A percentile compares a stretch with the other conserved stretches of the same genome.
Evolutionary conservation across 2,329 filamentous ascomycete species (phyloP).

Genomic region (Colletotrichum agaves): DNA sequence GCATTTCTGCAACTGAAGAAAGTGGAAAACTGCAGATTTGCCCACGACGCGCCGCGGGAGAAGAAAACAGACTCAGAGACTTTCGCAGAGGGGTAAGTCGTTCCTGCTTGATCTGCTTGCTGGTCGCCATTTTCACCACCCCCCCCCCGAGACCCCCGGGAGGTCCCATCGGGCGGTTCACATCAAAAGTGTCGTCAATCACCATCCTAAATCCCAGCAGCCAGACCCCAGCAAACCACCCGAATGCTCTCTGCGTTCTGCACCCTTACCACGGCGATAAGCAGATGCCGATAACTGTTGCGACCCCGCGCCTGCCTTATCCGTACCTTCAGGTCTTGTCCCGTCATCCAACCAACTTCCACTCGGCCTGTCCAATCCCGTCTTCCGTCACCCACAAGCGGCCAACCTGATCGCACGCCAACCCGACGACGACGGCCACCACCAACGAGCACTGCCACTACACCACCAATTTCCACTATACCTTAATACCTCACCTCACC

Average conservation of each 20-base stretch:
- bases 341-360: slow-evolving; percentile 4
- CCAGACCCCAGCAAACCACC: background rate
- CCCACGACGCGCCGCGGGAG: too few relatives aligned
- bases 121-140: slow-evolving; percentile 5
- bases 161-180: background rate
- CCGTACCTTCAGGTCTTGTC: background rate
- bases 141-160: too few relatives aligned
- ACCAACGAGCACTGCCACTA: slow-evolving; percentile 28
- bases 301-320: background rate
- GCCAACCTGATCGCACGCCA: slow-evolving; percentile 11
- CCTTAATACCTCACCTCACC: slow-evolving; percentile 13
- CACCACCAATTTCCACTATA: slow-evolving; percentile 19
- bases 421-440: slow-evolving; percentile 14
- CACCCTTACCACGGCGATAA: slow-evolving; percentile 4
- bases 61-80: too few relatives aligned
- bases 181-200: slow-evolving; percentile 30
- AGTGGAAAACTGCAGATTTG: background rate
- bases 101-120: too few relatives aligned
- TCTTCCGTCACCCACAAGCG: background rate
- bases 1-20: slow-evolving; percentile 9
- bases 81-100: too few relatives aligned
- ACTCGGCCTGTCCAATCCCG: slow-evolving; percentile 24
- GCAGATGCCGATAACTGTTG: slow-evolving; percentile 9
- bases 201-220: slow-evolving; percentile 6
- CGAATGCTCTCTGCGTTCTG: background rate